Conservation (phyloP, 1,284 basidiomycete genomes). For the Rhodotorula sp. region DNA sequence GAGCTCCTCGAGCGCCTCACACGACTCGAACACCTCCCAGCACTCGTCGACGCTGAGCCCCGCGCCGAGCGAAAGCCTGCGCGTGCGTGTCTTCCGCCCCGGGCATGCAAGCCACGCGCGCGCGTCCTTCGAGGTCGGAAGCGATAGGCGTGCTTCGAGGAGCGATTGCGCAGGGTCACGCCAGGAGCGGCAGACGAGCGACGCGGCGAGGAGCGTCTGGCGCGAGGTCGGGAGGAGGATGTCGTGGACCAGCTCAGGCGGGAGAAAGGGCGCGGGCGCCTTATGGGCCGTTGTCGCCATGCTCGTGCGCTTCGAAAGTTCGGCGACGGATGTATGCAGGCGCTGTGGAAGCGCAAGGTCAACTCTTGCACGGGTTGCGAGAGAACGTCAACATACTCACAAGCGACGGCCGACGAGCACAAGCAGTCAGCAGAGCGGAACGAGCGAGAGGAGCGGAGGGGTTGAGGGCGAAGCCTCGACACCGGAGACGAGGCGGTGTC, state of each 20-base stretch:
- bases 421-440: too few relatives aligned
- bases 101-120: not conserved
- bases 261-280: not conserved
- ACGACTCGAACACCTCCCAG: constrained; percentile 3
- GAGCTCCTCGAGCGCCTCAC: constrained; percentile 10
- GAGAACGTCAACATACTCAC: too few relatives aligned
- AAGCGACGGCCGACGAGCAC: too few relatives aligned
- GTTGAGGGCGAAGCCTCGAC: not conserved
- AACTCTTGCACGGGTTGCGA: not conserved
- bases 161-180: constrained; percentile 4
- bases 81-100: not conserved
- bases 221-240: constrained; percentile 3
- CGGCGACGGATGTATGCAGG: not conserved
- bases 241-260: constrained; percentile 20
- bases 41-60: constrained; percentile 9
- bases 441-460: too few relatives aligned
- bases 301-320: constrained; percentile 1
- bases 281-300: not conserved
- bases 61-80: constrained; percentile 6
- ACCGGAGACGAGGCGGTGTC: not conserved
- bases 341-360: not conserved
- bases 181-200: constrained; percentile 19
- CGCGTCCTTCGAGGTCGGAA: constrained; percentile 12
- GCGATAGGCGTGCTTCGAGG: constrained; percentile 12
- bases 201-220: not conserved